Evolutionary conservation across 768 basidiomycete species (phyloP).

Genomic region (Austroboletus eburneus): DNA sequence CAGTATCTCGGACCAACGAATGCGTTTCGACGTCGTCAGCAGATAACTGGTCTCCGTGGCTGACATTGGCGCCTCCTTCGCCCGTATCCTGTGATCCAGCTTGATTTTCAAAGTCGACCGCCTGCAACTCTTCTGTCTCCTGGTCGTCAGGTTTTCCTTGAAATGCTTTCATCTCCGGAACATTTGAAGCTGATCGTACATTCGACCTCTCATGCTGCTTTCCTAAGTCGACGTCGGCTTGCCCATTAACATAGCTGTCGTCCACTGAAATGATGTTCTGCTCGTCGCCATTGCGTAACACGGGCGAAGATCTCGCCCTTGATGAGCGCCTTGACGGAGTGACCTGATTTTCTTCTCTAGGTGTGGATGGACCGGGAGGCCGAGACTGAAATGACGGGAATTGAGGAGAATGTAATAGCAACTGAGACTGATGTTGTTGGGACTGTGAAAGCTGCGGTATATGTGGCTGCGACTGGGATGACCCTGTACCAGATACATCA

Average conservation of each 20-base stretch:
- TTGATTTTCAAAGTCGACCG: neutral
- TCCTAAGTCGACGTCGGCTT: neutral
- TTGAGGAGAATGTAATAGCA: conserved; percentile 3
- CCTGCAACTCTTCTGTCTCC: conserved; percentile 10
- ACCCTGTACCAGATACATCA: conserved; percentile 42
- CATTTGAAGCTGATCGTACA: conserved; percentile 2
- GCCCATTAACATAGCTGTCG: neutral
- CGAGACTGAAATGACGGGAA: conserved; percentile 19
- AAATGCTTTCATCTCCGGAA: conserved; percentile 5
- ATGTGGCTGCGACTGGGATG: conserved; percentile 31
- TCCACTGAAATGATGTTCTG: neutral
- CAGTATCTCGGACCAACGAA: neutral
- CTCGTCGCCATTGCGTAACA: neutral
- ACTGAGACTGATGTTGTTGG: conserved; percentile 26
- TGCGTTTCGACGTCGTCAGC: conserved; percentile 5
- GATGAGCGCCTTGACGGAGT: neutral
- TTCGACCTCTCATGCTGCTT: neutral
- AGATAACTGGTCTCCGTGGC: conserved; percentile 2
- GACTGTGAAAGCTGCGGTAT: conserved; percentile 24
- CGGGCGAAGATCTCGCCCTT: conserved; percentile 1
- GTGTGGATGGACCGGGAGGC: conserved; percentile 20
- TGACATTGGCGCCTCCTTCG: neutral
- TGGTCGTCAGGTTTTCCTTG: conserved; percentile 11
- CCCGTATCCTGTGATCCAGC: neutral
- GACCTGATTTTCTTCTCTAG: conserved; percentile 2